Evolutionary conservation across 345 rosid species (phyloP).

Genomic region (Eucalyptus tenuipes): DNA sequence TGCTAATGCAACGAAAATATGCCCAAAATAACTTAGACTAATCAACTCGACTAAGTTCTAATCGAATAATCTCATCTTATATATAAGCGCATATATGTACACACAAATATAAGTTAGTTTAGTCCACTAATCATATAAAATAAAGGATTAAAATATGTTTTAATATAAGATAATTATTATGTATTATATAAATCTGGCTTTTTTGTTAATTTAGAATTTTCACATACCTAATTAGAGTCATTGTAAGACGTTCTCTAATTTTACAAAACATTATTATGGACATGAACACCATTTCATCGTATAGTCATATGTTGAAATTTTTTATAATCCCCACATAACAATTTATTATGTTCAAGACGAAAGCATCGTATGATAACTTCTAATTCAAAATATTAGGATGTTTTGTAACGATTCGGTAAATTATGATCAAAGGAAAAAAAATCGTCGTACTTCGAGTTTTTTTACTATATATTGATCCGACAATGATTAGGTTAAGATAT

Average conservation of each 20-base stretch:
- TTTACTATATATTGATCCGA: too few species aligned
- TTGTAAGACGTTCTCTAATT: not conserved
- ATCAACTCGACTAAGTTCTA: not conserved
- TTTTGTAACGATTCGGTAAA: not conserved
- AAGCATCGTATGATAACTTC: not conserved
- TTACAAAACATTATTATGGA: not conserved
- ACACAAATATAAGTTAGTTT: not conserved
- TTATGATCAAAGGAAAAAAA: not conserved
- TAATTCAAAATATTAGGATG: fast-evolving
- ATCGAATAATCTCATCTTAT: not conserved
- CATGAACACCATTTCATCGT: not conserved
- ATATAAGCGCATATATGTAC: not conserved
- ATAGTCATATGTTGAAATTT: not conserved
- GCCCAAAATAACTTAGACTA: not conserved
- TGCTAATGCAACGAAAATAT: not conserved
- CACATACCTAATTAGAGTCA: not conserved
- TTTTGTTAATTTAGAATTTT: not conserved
- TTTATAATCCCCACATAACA: not conserved
- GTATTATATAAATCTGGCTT: not conserved
- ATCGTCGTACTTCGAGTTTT: fast-evolving
- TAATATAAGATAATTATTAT: not conserved
- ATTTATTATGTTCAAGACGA: not conserved
- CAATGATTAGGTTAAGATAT: not conserved
- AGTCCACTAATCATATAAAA: not conserved
- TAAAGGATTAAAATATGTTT: not conserved